Evolutionary conservation across 2,329 filamentous ascomycete species (phyloP).

Genomic region (Paecilomyces sp.): DNA sequence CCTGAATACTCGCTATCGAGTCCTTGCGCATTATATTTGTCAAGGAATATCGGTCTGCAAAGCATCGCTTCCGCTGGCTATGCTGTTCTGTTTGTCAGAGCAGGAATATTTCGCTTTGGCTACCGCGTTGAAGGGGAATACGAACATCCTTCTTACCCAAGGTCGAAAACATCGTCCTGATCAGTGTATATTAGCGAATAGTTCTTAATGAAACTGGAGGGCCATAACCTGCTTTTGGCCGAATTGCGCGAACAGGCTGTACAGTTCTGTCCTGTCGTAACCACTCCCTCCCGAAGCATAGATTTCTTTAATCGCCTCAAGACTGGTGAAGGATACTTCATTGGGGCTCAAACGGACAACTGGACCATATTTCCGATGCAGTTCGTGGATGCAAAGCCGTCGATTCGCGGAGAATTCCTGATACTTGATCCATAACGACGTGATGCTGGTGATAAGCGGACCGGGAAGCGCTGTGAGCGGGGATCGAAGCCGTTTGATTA

Average conservation of each 20-base stretch:
- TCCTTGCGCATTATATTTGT: conserved; percentile 55
- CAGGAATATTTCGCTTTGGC: neutral
- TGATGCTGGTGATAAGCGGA: conserved; percentile 21
- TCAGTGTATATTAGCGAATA: neutral
- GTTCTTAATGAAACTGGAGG: neutral
- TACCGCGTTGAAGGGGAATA: neutral
- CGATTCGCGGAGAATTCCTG: conserved; percentile 22
- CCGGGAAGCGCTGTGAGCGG: conserved; percentile 15
- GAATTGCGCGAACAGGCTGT: conserved; percentile 27
- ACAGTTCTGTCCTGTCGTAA: conserved; percentile 30
- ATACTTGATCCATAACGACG: conserved; percentile 21
- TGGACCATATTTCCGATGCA: conserved; percentile 20
- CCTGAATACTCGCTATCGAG: conserved; percentile 51
- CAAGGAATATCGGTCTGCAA: conserved; percentile 63
- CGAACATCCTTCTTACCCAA: conserved; percentile 16
- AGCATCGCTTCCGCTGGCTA: conserved; percentile 53
- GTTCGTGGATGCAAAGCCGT: conserved; percentile 19
- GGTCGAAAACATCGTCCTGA: conserved; percentile 33
- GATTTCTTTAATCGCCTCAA: conserved; percentile 23
- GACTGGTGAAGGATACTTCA: conserved; percentile 21
- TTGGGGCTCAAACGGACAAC: conserved; percentile 22
- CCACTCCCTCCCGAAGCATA: conserved; percentile 27
- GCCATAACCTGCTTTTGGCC: conserved; percentile 7
- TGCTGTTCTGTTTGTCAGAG: conserved; percentile 40
- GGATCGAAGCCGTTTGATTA: neutral